Conservation (phyloP, 495 filamentous ascomycete genomes). For the Neurospora cerealis region DNA sequence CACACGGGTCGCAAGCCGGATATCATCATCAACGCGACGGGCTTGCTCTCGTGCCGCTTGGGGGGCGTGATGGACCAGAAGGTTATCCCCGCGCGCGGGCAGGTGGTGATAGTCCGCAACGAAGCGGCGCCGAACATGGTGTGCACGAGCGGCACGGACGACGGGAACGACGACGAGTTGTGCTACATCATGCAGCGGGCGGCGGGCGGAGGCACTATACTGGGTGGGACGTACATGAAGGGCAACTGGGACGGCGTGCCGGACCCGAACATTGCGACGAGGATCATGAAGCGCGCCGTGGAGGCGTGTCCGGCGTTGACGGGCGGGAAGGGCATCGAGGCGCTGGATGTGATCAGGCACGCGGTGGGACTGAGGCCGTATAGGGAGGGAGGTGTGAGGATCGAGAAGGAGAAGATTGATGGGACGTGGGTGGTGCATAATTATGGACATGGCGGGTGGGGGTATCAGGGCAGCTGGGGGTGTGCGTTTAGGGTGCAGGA, state of each 20-base stretch:
- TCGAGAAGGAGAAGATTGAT: constrained; percentile 76
- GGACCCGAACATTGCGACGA: constrained; percentile 67
- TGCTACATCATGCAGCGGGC: constrained; percentile 89
- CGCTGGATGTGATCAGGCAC: constrained; percentile 76
- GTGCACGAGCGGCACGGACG: constrained; percentile 66
- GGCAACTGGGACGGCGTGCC: constrained; percentile 72
- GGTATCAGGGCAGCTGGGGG: constrained; percentile 81
- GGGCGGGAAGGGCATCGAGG: constrained; percentile 66
- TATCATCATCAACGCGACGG: constrained; percentile 80
- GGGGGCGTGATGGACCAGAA: constrained; percentile 74
- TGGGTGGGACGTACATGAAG: constrained; percentile 82
- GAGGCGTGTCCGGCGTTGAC: constrained; percentile 63
- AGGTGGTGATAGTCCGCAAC: constrained; percentile 84
- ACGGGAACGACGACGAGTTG: constrained; percentile 62
- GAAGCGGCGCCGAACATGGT: constrained; percentile 60
- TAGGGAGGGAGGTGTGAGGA: constrained; percentile 61
- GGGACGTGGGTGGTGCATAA: constrained; percentile 75
- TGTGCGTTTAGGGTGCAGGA: constrained; percentile 60
- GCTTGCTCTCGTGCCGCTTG: constrained; percentile 59
- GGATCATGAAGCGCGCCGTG: constrained; percentile 84
- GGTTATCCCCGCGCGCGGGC: constrained; percentile 72
- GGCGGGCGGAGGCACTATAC: constrained; percentile 61
- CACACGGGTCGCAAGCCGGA: constrained; percentile 53
- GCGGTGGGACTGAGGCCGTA: constrained; percentile 78
- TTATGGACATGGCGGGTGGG: constrained; percentile 93